Evolutionary conservation across 2,329 filamentous ascomycete genomes (phyloP).

Genomic region (Nannizziopsis barbatae): DNA sequence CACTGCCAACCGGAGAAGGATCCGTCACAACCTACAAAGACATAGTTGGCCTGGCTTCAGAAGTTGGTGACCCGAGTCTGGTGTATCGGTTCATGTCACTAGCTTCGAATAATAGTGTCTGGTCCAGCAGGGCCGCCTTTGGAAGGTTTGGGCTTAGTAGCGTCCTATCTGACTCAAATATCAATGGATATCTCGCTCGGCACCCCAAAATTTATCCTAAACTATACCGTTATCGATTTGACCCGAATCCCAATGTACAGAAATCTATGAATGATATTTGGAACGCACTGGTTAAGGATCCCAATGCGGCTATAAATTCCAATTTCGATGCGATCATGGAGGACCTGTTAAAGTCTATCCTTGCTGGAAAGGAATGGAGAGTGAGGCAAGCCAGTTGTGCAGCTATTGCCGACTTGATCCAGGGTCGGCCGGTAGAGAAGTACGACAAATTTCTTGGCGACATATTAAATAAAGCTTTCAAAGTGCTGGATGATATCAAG

Average conservation of each 20-base stretch:
- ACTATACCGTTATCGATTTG: conserved; percentile 85
- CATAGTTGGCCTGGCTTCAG: conserved; percentile 87
- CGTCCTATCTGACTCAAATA: conserved; percentile 73
- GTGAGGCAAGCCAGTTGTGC: conserved; percentile 85
- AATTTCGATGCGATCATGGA: conserved; percentile 84
- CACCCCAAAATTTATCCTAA: conserved; percentile 95
- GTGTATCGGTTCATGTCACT: conserved; percentile 98
- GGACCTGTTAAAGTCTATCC: conserved; percentile 72
- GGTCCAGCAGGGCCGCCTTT: conserved; percentile 94
- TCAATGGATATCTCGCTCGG: conserved; percentile 55
- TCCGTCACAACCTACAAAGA: conserved; percentile 95
- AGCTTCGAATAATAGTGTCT: conserved; percentile 88
- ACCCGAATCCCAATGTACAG: conserved; percentile 87
- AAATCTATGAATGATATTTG: conserved; percentile 96
- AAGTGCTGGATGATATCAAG: conserved; percentile 93
- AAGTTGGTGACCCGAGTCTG: conserved; percentile 90
- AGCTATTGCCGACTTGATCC: conserved; percentile 76
- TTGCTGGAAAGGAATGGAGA: conserved; percentile 78
- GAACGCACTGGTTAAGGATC: conserved; percentile 88
- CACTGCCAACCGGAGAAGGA: conserved; percentile 78
- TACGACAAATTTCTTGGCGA: conserved; percentile 77
- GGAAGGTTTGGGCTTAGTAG: conserved; percentile 85
- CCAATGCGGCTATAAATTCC: conserved; percentile 59
- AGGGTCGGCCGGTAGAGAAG: conserved; percentile 61
- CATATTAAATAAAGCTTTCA: conserved; percentile 77